Conservation (phyloP, 169 alveolate genomes). For the Plasmodium yoelii region DNA sequence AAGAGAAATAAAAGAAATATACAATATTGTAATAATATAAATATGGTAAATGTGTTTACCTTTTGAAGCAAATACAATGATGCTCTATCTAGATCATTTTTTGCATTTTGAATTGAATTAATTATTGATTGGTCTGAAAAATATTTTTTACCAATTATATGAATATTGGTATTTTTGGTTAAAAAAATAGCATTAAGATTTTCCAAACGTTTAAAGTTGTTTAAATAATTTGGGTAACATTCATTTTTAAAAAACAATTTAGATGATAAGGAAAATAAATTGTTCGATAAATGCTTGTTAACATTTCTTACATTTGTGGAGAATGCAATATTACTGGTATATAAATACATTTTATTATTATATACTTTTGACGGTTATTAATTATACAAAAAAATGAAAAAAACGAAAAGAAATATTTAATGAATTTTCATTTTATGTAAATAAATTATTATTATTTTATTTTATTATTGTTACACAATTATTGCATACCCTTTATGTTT, state of each 20-base stretch:
- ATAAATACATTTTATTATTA: slow-evolving; percentile 41
- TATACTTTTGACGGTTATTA: slow-evolving; percentile 12
- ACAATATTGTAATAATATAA: too few species aligned
- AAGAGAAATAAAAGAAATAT: too few species aligned
- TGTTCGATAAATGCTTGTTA: slow-evolving; percentile 11
- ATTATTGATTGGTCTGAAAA: slow-evolving; percentile 63
- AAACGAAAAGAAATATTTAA: too few species aligned
- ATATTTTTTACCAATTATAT: slow-evolving; percentile 9
- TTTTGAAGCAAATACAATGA: slow-evolving; percentile 68
- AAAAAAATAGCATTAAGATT: not conserved
- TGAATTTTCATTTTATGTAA: too few species aligned
- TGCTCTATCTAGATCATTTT: slow-evolving; percentile 65
- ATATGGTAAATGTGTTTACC: slow-evolving; percentile 19
- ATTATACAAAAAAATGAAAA: not conserved
- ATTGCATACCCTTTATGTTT: too few species aligned
- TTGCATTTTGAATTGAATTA: slow-evolving; percentile 45
- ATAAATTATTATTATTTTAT: too few species aligned
- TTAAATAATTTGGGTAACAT: slow-evolving; percentile 4
- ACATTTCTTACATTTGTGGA: slow-evolving; percentile 8
- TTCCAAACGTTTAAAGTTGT: slow-evolving; percentile 6
- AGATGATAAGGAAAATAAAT: slow-evolving; percentile 16
- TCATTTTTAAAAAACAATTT: slow-evolving; percentile 46
- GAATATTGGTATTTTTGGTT: slow-evolving; percentile 8
- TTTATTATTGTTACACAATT: too few species aligned
- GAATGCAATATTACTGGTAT: slow-evolving; percentile 4